Evolutionary conservation across 495 filamentous ascomycete species (phyloP).

Genomic region (Sporormia fimetaria): DNA sequence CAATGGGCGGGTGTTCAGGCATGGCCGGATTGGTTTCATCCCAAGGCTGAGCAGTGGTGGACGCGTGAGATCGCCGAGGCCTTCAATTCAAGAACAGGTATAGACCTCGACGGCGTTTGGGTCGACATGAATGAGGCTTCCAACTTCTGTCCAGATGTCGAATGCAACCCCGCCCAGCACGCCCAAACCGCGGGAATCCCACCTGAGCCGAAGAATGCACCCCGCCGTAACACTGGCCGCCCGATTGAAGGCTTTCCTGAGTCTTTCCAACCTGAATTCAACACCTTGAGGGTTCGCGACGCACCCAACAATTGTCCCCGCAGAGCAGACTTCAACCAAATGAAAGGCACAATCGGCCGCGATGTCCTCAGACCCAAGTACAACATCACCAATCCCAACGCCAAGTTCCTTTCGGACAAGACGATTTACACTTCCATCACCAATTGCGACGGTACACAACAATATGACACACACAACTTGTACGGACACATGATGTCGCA

Average conservation of each 20-base stretch:
- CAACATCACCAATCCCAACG: conserved; percentile 54
- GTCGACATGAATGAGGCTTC: conserved; percentile 35
- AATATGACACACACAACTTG: conserved; percentile 80
- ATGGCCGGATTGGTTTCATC: conserved; percentile 68
- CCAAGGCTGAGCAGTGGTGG: conserved; percentile 61
- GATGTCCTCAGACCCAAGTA: conserved; percentile 71
- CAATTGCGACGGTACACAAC: conserved; percentile 57
- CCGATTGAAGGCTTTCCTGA: conserved; percentile 59
- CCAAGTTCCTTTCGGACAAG: conserved; percentile 24
- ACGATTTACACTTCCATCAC: conserved; percentile 65
- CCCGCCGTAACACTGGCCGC: conserved; percentile 44
- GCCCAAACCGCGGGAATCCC: conserved; percentile 2
- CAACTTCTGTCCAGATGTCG: conserved; percentile 53
- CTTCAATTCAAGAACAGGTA: conserved; percentile 52
- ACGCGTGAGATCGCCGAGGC: conserved; percentile 55
- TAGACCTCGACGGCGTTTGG: conserved; percentile 57
- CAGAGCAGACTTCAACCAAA: conserved; percentile 39
- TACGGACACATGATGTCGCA: conserved; percentile 78
- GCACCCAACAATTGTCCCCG: conserved; percentile 39
- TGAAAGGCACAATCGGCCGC: conserved; percentile 48
- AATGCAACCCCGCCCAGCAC: conserved; percentile 46
- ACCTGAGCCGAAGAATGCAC: conserved; percentile 6
- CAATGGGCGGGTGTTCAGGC: conserved; percentile 19
- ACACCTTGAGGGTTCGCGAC: conserved; percentile 45
- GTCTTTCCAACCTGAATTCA: conserved; percentile 60